Conservation (phyloP, 441 rosid genomes). For the Erysimum cheiri region DNA sequence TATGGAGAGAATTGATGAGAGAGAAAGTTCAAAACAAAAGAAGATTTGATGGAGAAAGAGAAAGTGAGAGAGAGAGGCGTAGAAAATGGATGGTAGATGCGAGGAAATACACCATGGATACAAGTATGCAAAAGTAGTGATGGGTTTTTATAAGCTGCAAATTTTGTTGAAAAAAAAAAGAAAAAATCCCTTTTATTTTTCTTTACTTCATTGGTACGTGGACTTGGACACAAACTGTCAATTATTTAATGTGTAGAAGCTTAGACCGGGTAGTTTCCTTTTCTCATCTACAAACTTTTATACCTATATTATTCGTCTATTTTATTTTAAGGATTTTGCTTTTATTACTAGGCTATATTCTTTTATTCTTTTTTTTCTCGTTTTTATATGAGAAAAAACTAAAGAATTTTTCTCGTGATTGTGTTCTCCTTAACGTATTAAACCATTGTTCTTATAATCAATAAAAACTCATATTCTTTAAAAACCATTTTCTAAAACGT, state of each 20-base stretch:
- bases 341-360: neutral
- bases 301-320: slow-evolving; percentile 4
- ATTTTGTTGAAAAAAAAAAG: neutral
- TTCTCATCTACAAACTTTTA: slow-evolving; percentile 9
- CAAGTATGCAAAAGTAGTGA: slow-evolving; percentile 29
- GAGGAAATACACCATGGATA: slow-evolving; percentile 38
- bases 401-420: neutral
- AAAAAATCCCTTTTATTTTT: slow-evolving; percentile 14
- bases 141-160: slow-evolving; percentile 44
- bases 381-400: neutral
- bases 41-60: slow-evolving; percentile 20
- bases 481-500: neutral
- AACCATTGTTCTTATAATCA: neutral
- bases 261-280: slow-evolving; percentile 21
- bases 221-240: slow-evolving; percentile 29
- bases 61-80: neutral
- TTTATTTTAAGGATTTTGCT: neutral
- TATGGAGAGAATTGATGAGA: slow-evolving; percentile 11
- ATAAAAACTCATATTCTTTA: neutral
- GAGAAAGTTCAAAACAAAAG: slow-evolving; percentile 17
- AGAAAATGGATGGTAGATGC: slow-evolving; percentile 4
- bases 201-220: slow-evolving; percentile 34
- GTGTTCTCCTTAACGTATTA: neutral
- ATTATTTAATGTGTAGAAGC: slow-evolving; percentile 31
- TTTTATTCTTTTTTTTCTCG: neutral